A percentile compares a stretch with the other conserved stretches of the same genome.
Conservation (phyloP, 1,139 yeast species). For the Hemisphaericaspora subhashii region DNA sequence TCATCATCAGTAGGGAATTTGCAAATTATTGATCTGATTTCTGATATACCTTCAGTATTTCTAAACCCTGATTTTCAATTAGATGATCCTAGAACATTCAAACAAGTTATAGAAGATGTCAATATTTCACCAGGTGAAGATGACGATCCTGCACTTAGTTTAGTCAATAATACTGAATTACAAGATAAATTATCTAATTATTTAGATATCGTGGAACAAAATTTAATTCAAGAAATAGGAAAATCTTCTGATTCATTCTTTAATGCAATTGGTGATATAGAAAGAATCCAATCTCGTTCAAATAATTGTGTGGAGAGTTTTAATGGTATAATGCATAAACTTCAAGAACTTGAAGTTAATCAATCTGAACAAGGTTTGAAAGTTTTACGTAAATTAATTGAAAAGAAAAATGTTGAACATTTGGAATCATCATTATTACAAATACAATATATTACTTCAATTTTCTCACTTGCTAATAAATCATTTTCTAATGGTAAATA, state of each 20-base stretch:
- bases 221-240: constrained; percentile 79
- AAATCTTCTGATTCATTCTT: constrained; percentile 83
- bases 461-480: constrained; percentile 53
- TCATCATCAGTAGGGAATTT: constrained; percentile 16
- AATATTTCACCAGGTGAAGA: constrained; percentile 34
- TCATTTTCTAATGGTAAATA: constrained; percentile 44
- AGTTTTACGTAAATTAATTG: constrained; percentile 51
- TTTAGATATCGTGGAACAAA: constrained; percentile 80
- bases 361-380: constrained; percentile 55
- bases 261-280: constrained; percentile 76
- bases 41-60: constrained; percentile 65
- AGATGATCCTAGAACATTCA: constrained; percentile 86
- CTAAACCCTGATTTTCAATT: constrained; percentile 69
- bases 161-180: constrained; percentile 51
- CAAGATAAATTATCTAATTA: constrained; percentile 83
- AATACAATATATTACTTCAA: constrained; percentile 48
- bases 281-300: constrained; percentile 60
- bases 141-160: constrained; percentile 13
- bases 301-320: constrained; percentile 51
- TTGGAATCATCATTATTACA: constrained; percentile 70
- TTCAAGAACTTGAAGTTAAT: constrained; percentile 45
- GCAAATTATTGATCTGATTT: constrained; percentile 18
- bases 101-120: constrained; percentile 62
- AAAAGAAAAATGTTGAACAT: constrained; percentile 58
- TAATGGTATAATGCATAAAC: constrained; percentile 40